Evolutionary conservation across 352 stramenopile genomes (phyloP).

Genomic region (Pythium aristosporum): DNA sequence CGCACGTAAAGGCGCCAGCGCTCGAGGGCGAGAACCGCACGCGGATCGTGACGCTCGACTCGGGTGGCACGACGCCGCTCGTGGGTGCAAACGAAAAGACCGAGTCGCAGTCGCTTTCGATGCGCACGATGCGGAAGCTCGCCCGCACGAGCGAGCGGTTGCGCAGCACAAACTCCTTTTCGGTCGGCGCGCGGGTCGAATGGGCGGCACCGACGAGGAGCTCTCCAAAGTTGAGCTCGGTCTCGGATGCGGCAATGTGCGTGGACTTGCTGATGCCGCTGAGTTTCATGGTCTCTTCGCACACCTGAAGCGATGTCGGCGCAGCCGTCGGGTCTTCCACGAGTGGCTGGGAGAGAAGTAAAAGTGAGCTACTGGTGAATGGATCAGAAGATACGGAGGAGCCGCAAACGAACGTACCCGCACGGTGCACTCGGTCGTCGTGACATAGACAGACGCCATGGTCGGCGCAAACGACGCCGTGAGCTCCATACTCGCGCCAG

Average conservation of each 20-base stretch:
- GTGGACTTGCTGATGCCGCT: slow-evolving; percentile 90
- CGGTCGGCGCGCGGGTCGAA: slow-evolving; percentile 41
- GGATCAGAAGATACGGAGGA: neutral
- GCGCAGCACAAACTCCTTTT: slow-evolving; percentile 83
- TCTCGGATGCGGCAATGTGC: slow-evolving; percentile 80
- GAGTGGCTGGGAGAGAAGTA: neutral
- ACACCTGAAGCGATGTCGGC: slow-evolving; percentile 1
- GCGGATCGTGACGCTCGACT: slow-evolving; percentile 65
- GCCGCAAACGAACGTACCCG: slow-evolving; percentile 35
- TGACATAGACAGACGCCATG: slow-evolving; percentile 84
- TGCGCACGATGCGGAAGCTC: slow-evolving; percentile 60
- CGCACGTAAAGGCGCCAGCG: slow-evolving; percentile 86
- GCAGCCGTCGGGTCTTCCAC: neutral
- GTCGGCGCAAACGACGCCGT: slow-evolving; percentile 69
- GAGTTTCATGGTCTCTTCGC: slow-evolving; percentile 68
- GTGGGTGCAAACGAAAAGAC: slow-evolving; percentile 84
- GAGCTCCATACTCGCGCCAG: slow-evolving; percentile 65
- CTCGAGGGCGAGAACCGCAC: slow-evolving; percentile 82
- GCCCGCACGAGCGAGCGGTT: slow-evolving; percentile 92
- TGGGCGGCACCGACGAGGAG: slow-evolving; percentile 64
- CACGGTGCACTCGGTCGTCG: slow-evolving; percentile 60
- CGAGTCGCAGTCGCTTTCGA: slow-evolving; percentile 84
- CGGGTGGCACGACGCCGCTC: slow-evolving; percentile 65
- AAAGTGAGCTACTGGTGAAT: neutral
- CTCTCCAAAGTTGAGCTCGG: slow-evolving; percentile 82